Conservation (phyloP, 2,329 filamentous ascomycete genomes). For the Paraphaeosphaeria sporulosa region DNA sequence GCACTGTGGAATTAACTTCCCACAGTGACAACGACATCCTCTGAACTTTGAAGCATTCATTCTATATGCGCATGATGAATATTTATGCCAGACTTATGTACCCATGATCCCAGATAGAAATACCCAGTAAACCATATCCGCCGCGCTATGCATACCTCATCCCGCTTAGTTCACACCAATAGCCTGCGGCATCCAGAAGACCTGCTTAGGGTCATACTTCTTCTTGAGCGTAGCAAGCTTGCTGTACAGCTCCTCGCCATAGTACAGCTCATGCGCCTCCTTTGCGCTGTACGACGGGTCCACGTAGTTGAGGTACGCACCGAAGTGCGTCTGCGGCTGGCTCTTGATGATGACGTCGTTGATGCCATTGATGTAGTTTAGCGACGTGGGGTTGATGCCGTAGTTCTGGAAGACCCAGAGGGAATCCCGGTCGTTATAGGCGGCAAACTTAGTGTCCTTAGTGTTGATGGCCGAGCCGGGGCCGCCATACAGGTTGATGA, state of each 20-base stretch:
- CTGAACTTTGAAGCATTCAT: neutral
- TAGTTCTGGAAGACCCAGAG: conserved; percentile 51
- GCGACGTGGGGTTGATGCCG: conserved; percentile 32
- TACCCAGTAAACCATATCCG: neutral
- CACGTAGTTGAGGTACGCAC: conserved; percentile 63
- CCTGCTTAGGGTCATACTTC: conserved; percentile 49
- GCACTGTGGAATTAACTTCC: no score
- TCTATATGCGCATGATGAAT: neutral
- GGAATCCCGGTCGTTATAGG: conserved; percentile 46
- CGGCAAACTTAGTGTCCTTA: conserved; percentile 43
- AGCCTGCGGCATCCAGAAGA: conserved; percentile 51
- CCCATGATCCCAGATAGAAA: neutral
- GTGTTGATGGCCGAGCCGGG: conserved; percentile 46
- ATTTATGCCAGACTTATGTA: neutral
- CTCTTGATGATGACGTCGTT: conserved; percentile 49
- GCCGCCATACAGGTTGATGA: conserved; percentile 51
- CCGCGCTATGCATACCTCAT: neutral
- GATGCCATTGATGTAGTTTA: conserved; percentile 53
- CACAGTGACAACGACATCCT: no score
- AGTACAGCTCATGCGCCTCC: conserved; percentile 61
- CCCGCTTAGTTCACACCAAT: conserved; percentile 27
- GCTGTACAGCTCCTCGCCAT: conserved; percentile 48
- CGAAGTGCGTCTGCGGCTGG: conserved; percentile 52
- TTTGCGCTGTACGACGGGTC: conserved; percentile 58
- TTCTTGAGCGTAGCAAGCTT: conserved; percentile 49